phyloP scores from a whole-genome alignment of 1,139 yeast species.

The Suhomyces atakaporum region DNA sequence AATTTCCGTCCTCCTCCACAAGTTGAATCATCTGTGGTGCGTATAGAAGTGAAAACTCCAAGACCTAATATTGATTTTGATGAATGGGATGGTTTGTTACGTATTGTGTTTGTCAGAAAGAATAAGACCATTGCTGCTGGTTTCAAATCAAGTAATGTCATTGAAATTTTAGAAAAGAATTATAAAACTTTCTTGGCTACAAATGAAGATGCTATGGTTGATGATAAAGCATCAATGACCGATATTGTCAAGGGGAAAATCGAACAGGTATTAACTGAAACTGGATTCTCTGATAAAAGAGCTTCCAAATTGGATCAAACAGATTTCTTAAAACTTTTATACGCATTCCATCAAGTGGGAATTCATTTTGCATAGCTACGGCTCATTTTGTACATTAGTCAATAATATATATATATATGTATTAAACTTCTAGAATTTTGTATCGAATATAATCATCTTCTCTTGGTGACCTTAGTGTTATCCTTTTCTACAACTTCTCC shows the following conservation, averaged over 20 bases:
- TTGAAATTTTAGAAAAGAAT: constrained; percentile 83
- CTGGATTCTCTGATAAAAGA: constrained; percentile 82
- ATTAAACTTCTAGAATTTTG: not conserved
- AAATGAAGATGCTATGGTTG: constrained; percentile 51
- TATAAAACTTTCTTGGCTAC: constrained; percentile 79
- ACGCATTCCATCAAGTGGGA: constrained; percentile 96
- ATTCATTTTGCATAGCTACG: constrained; percentile 79
- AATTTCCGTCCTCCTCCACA: constrained; percentile 99
- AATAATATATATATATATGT: not conserved
- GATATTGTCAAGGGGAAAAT: constrained; percentile 59
- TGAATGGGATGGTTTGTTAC: constrained; percentile 95
- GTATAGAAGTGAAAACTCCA: constrained; percentile 88
- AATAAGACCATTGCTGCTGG: constrained; percentile 93
- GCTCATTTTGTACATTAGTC: constrained; percentile 10
- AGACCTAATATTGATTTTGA: constrained; percentile 88
- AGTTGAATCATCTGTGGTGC: constrained; percentile 94
- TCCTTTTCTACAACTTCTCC: constrained; percentile 88
- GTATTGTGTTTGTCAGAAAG: constrained; percentile 90
- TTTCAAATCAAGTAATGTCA: constrained; percentile 79
- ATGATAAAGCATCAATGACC: constrained; percentile 44
- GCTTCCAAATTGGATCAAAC: constrained; percentile 95
- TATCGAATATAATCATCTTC: constrained; percentile 32
- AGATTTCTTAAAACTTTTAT: constrained; percentile 81
- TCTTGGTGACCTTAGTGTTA: constrained; percentile 41
- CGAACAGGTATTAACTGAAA: constrained; percentile 67